Conservation (phyloP, 108 stramenopile genomes). For the Cyclotella kingstonii region DNA sequence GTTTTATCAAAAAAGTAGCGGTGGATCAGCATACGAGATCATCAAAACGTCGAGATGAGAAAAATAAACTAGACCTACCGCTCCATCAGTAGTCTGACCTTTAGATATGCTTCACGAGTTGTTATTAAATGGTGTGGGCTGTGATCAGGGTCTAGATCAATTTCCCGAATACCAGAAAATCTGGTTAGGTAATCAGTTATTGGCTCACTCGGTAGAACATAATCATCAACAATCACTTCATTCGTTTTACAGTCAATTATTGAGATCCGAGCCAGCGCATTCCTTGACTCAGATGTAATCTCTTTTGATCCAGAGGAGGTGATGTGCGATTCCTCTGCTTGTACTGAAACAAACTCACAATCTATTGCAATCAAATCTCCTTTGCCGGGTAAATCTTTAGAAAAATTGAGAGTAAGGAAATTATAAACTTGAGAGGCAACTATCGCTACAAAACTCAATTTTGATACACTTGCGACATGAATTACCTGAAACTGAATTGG, state of each 20-base stretch:
- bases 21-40: not conserved
- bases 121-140: slow-evolving; percentile 87
- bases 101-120: slow-evolving; percentile 83
- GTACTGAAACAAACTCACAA: slow-evolving; percentile 87
- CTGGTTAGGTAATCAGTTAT: slow-evolving; percentile 94
- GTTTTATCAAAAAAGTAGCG: not conserved
- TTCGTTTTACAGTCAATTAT: slow-evolving; percentile 70
- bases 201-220: slow-evolving; percentile 87
- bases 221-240: slow-evolving; percentile 86
- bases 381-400: slow-evolving; percentile 42
- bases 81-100: slow-evolving; percentile 89
- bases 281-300: slow-evolving; percentile 70
- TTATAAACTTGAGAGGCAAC: not conserved
- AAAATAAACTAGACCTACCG: slow-evolving; percentile 21
- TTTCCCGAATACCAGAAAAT: slow-evolving; percentile 85
- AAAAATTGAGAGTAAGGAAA: not conserved
- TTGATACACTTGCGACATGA: slow-evolving; percentile 5
- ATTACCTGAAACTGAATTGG: no score
- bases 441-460: not conserved
- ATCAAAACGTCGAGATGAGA: no score
- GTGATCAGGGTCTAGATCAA: slow-evolving; percentile 83
- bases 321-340: slow-evolving; percentile 76
- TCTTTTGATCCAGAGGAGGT: slow-evolving; percentile 78
- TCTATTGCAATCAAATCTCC: slow-evolving; percentile 86
- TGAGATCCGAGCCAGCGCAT: slow-evolving; percentile 88